These are phyloP conservation scores for Capronia epimyces DNA, from an alignment of 2,329 filamentous ascomycete species.

Conservation along the genomic window DNA sequence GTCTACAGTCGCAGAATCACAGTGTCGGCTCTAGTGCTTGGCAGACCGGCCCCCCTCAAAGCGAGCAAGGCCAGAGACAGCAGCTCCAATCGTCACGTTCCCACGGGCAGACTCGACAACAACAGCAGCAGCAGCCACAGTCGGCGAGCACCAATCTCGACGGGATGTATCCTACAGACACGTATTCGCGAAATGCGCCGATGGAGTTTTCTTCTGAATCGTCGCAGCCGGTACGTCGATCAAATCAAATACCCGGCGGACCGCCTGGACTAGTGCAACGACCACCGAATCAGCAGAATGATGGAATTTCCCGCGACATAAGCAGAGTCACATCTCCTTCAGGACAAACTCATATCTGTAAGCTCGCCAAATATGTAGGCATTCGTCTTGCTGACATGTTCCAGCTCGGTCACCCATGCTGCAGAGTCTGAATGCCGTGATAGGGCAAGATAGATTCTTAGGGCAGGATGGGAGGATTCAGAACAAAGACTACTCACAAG, in stretches of 20 bases:
- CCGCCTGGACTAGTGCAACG: constrained; percentile 24
- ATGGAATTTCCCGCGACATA: constrained; percentile 19
- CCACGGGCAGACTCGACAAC: constrained; percentile 16
- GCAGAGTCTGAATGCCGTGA: constrained; percentile 40
- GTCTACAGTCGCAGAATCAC: constrained; percentile 23
- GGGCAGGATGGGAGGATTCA: constrained; percentile 28
- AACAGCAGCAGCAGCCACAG: constrained; percentile 22
- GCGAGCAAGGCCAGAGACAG: constrained; percentile 23
- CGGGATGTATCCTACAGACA: constrained; percentile 24
- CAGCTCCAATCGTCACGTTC: constrained; percentile 16
- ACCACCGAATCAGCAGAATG: constrained; percentile 20
- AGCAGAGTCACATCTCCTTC: constrained; percentile 28
- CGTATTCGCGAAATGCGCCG: constrained; percentile 26
- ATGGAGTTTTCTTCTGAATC: constrained; percentile 22
- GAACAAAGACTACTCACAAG: constrained; percentile 34
- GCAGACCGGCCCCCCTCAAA: constrained; percentile 28
- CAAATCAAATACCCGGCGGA: constrained; percentile 21
- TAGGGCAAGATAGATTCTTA: constrained; percentile 36
- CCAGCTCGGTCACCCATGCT: constrained; percentile 40
- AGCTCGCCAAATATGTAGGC: neutral
- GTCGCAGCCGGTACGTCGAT: constrained; percentile 19
- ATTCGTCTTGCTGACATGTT: constrained; percentile 2
- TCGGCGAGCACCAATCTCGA: constrained; percentile 13
- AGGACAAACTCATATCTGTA: constrained; percentile 25
- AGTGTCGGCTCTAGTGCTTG: constrained; percentile 25